Percentiles rank a stretch among this genome's conserved stretches.
phyloP scores from a whole-genome alignment of 164 flowering plant species.

The Tetracentron sinense region DNA sequence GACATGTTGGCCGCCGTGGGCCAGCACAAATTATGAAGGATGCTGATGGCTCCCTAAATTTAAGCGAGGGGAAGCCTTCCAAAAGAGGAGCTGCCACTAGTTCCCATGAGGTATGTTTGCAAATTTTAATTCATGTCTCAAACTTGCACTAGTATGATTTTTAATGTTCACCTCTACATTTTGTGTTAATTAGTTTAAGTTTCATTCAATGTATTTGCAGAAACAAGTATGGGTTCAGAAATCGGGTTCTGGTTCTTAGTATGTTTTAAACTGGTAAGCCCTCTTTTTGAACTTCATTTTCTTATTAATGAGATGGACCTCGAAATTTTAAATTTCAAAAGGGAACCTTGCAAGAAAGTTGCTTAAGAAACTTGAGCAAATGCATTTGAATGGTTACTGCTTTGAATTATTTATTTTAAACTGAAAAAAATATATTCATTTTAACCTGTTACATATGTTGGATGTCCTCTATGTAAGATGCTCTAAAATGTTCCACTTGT shows the following conservation, averaged over 20 bases:
- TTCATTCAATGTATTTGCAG: constrained; percentile 16
- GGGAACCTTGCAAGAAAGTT: too few relatives aligned
- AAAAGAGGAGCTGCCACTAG: constrained; percentile 55
- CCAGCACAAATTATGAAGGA: constrained; percentile 61
- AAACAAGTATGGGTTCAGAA: constrained; percentile 46
- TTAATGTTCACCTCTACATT: background rate
- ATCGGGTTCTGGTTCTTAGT: constrained; percentile 31
- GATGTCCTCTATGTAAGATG: too few relatives aligned
- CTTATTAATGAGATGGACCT: too few relatives aligned
- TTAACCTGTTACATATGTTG: too few relatives aligned
- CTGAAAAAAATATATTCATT: too few relatives aligned
- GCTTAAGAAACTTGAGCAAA: too few relatives aligned
- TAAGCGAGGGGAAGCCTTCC: constrained; percentile 49
- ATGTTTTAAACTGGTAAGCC: constrained; percentile 11
- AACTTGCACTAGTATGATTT: too few relatives aligned
- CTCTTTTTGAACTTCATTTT: background rate
- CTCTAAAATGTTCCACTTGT: too few relatives aligned
- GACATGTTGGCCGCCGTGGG: constrained; percentile 64
- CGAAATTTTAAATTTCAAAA: too few relatives aligned
- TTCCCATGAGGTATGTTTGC: constrained; percentile 56
- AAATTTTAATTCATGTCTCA: background rate
- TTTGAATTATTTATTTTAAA: too few relatives aligned
- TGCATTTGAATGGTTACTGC: too few relatives aligned
- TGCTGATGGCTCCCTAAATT: constrained; percentile 39
- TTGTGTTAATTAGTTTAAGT: constrained; percentile 1